Evolutionary conservation across 2,329 filamentous ascomycete genomes (phyloP), one percentile per base, ranked within the genome.

Genomic region (Fusarium udum): DNA sequence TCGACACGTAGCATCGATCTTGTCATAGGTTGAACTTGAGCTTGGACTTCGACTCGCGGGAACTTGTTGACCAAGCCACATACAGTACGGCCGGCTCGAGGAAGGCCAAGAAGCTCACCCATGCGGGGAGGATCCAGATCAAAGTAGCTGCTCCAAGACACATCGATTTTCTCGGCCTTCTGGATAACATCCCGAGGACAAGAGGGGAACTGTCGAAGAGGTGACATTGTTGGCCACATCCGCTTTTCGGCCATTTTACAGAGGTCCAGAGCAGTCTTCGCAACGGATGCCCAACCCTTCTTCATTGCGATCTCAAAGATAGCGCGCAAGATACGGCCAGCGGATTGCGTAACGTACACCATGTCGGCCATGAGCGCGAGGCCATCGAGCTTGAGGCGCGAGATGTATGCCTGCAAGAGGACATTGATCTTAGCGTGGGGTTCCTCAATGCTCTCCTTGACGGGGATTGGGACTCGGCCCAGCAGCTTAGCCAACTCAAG

Each of bases 181-280:
- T 94, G 91, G 55, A 98, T 86, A 60, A 98, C 93, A 66, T 98
- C 95, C 45, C 91, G 87, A 7, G 95, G 91, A 79, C 95, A 97
- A 43, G 86, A 85, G 7, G 92, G 90, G 79, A 99, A 99, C 79
- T 99, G 96, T 61, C 96, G 91, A 37, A 99, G 87, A 16, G 97
- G 96, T 42, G 94, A 94, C 96, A 98, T 99, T 11, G 95, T 98
- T 20, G 95, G 95, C 96, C 96, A 99, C 97, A 99, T 99, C 56
- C 97, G 90, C 87, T 97, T 97, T 85, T 99, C 96, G 1, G 95
- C 96, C 94, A 97, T 98, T 85, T 99, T 99, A 85, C 97, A 99
- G 60, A 99, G 88, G 77, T 97, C 94, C 46, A 99, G 86, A 1
- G 96, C 95, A 71, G 93, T 94, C 84, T 96, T 97, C 14, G 96